Evolutionary conservation across 805 yeast genomes (phyloP), one percentile per base, ranked within the genome.

Genomic region (Kluyveromyces lactis): DNA sequence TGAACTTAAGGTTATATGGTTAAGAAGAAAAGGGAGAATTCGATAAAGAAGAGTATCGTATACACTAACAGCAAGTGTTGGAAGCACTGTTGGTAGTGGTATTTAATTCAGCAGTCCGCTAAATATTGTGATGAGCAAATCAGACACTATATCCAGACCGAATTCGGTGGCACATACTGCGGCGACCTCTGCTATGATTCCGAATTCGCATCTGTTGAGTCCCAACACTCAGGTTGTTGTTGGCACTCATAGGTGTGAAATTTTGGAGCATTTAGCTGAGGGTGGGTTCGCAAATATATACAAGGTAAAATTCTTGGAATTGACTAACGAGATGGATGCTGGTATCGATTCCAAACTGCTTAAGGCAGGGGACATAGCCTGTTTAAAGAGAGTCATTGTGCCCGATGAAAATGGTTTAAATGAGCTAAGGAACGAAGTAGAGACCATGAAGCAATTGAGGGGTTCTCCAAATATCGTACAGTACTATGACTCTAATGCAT

Each of bases 241-340:
- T 17, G 89, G 89, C 2, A 61, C 75, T 8, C 86, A 81, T 53
- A 60, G 62, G 15, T 71, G 77, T 16, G 67, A 68, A 38, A 67
- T 80, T 43, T 63, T 68, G 39, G 67, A 72, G 43, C 80, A 79
- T 60, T 54, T 81, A 13, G 77, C 85, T 1, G 79, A 75, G 49
- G 89, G 86, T 43, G 94, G 92, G 4, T 84, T 80, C 66, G 90
- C 94, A 4, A 86, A 82, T 45, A 82, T 84, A 15, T 84, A 84
- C 57, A 67, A 71, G 26, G 90, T 81, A 13, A 64, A 62, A 43
- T 76, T 77, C 49, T n/a, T 57, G 13, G 57, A 53, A 31, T 51
- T 47, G 36, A 40, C 48, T 10, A 53, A 50, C 31, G 57, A 52
- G 35, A 46, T 54, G 19, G 50, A 51, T 24, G 35, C 43, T 17